These are phyloP conservation scores for Anisogramma anomala DNA, from an alignment of 2,329 filamentous ascomycete species.

Conservation along the genomic window DNA sequence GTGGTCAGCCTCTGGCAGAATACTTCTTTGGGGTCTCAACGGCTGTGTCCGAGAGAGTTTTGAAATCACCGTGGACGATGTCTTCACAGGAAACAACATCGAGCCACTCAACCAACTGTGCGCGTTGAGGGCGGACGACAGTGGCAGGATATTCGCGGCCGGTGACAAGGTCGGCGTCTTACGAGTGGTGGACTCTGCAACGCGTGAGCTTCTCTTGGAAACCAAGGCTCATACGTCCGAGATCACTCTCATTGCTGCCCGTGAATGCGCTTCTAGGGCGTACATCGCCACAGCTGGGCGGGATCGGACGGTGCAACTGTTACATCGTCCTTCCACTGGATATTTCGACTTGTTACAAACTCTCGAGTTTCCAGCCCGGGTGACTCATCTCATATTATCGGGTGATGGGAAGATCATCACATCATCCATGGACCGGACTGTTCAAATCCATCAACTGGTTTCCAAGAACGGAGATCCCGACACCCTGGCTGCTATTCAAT, in stretches of 20 bases:
- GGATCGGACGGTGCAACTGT: conserved; percentile 91
- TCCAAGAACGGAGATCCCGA: conserved; percentile 53
- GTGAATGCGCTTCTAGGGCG: conserved; percentile 47
- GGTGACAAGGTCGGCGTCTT: conserved; percentile 83
- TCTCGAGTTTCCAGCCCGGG: conserved; percentile 80
- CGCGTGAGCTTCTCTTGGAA: conserved; percentile 52
- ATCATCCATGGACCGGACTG: conserved; percentile 75
- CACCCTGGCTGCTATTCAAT: conserved; percentile 63
- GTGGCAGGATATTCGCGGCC: conserved; percentile 58
- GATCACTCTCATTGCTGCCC: conserved; percentile 68
- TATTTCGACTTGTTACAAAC: conserved; percentile 76
- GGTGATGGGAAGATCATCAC: conserved; percentile 68
- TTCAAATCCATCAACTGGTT: conserved; percentile 71
- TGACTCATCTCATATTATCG: conserved; percentile 63
- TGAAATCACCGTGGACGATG: conserved; percentile 57
- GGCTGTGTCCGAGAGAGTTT: conserved; percentile 57
- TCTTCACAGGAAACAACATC: conserved; percentile 35
- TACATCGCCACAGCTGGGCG: conserved; percentile 75
- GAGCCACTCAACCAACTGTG: conserved; percentile 48
- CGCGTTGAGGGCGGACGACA: conserved; percentile 46
- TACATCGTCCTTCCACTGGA: conserved; percentile 45
- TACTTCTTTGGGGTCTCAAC: conserved; percentile 71
- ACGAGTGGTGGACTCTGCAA: conserved; percentile 52
- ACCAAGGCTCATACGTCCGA: conserved; percentile 80
- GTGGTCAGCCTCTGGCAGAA: conserved; percentile 70